A percentile compares a stretch with the other conserved stretches of the same genome.
phyloP scores from a whole-genome alignment of 371 early-diverging fungal genomes.

The Capniomyces stellatus region DNA sequence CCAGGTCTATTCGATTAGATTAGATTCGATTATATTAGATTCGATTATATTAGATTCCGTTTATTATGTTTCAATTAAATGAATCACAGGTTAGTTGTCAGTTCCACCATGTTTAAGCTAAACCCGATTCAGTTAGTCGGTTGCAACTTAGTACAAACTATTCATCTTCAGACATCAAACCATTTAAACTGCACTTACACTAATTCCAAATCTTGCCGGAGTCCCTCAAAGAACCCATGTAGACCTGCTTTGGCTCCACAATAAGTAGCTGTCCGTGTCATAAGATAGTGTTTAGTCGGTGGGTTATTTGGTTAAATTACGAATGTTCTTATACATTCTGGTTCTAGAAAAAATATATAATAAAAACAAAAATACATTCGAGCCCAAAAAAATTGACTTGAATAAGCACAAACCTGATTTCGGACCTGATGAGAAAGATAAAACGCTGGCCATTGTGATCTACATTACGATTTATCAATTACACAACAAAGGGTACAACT shows the following conservation, averaged over 20 bases:
- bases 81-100: conserved; percentile 10
- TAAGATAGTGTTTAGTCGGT: background rate
- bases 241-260: conserved; percentile 17
- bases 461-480: too few relatives aligned
- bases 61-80: conserved; percentile 11
- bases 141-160: too few relatives aligned
- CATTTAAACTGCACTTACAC: too few relatives aligned
- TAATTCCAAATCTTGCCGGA: background rate
- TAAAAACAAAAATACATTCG: too few relatives aligned
- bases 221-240: conserved; percentile 7
- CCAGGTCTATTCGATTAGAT: background rate
- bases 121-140: too few relatives aligned
- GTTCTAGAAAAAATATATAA: too few relatives aligned
- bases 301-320: background rate
- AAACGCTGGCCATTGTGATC: background rate
- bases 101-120: too few relatives aligned
- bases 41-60: background rate
- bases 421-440: background rate
- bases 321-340: too few relatives aligned
- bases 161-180: too few relatives aligned
- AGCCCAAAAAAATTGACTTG: background rate
- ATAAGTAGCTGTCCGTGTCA: conserved; percentile 13
- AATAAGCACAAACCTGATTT: background rate
- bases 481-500: too few relatives aligned
- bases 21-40: conserved; percentile 3